Evolutionary conservation across 2,329 filamentous ascomycete species (phyloP), one percentile per base, ranked within the genome.

Genomic region (Cadophora sp.): DNA sequence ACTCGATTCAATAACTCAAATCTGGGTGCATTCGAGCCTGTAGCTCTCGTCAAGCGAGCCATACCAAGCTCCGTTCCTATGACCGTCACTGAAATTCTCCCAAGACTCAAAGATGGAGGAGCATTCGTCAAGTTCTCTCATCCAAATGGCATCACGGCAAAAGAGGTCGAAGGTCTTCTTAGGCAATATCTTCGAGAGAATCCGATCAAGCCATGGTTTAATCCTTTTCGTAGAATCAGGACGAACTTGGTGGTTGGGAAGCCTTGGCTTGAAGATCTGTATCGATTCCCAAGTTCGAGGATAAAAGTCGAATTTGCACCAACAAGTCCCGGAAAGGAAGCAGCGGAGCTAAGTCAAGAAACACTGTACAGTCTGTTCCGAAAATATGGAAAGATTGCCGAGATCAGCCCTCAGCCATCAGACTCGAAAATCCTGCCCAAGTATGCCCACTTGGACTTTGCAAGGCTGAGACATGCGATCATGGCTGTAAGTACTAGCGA

Each of bases 201-300:
- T 19, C 91, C 91, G 0, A 87, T 97, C 46, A 92, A 89, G 69
- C 94, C 95, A 2, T 97, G 94, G 92, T 97, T 96, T 83, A 97
- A 91, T 73, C 94, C 94, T 0, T 90, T 97, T 72, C 85, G 88
- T 26, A 81, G 86, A 16, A 90, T 97, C 66, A 86, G 87, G 60
- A 89, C 89, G 3, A 89, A 89, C 27, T 82, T 94, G 7, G 96
- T 99, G 2, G 85, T 88, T 65, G 96, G 96, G 11, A 88, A 90
- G 26, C 96, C 96, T 0, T 99, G 96, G 96, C 86, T 98, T 2
- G 96, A 98, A 76, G 96, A 99, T 77, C 82, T 99, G 31, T 92
- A 93, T 73, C 88, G 94, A 7, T 89, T 94, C 62, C 96, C 96
- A 0, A 93, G 90, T 67, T 84, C 84, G 50, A 86, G 92, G 31